These are phyloP conservation scores for Wallacemonas sp. DNA, from an alignment of 208 protist species.

Conservation along the genomic window DNA sequence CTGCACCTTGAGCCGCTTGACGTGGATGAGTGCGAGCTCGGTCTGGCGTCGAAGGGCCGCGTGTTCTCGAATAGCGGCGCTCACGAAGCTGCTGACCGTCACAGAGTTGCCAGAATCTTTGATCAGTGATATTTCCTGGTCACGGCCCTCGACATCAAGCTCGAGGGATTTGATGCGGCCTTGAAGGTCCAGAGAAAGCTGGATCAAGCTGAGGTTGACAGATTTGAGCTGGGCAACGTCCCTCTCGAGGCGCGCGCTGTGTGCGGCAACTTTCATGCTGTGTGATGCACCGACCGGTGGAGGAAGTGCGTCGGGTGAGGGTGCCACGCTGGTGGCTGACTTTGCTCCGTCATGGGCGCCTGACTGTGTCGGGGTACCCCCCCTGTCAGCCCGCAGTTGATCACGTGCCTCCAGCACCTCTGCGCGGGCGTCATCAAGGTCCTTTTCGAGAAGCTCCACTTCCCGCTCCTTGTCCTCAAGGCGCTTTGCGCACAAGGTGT, in stretches of 20 bases:
- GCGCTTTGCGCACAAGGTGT: conserved; percentile 54
- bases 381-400: neutral
- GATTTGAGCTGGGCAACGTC: conserved; percentile 86
- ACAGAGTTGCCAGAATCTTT: conserved; percentile 54
- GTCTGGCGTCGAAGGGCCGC: conserved; percentile 68
- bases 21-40: conserved; percentile 76
- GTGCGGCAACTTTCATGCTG: neutral
- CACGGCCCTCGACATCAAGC: conserved; percentile 58
- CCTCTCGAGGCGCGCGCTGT: conserved; percentile 36
- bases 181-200: conserved; percentile 78
- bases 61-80: conserved; percentile 81
- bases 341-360: too few relatives aligned
- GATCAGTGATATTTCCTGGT: conserved; percentile 77
- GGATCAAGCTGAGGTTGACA: conserved; percentile 82
- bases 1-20: conserved; percentile 66
- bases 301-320: too few relatives aligned
- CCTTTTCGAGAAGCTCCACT: conserved; percentile 64
- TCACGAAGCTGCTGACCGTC: conserved; percentile 79
- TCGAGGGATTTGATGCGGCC: conserved; percentile 53
- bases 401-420: conserved; percentile 46
- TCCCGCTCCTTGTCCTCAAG: conserved; percentile 67
- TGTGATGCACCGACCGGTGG: neutral
- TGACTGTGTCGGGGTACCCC: too few relatives aligned
- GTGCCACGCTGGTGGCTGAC: too few relatives aligned
- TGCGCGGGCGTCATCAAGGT: conserved; percentile 51